Percentiles rank a stretch among this genome's conserved stretches.
Conservation (phyloP, 306 rosid species). For the Malus sieversii region DNA sequence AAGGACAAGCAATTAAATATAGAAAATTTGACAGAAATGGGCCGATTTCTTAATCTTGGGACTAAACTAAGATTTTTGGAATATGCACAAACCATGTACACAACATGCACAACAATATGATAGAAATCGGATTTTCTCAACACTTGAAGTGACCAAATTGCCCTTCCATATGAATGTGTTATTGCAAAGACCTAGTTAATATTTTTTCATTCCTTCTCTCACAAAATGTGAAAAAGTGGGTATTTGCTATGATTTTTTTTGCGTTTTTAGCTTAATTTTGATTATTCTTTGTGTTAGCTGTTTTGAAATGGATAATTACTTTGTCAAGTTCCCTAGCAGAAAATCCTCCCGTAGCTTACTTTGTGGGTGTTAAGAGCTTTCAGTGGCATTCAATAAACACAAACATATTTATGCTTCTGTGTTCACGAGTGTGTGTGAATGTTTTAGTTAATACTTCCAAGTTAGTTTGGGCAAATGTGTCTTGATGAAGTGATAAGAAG, state of each 20-base stretch:
- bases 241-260: neutral
- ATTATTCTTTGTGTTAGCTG: neutral
- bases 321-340: neutral
- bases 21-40: too few species aligned
- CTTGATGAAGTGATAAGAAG: conserved; percentile 88
- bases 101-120: too few species aligned
- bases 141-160: too few species aligned
- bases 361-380: neutral
- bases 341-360: neutral
- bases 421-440: neutral
- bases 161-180: too few species aligned
- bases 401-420: neutral
- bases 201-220: neutral
- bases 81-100: too few species aligned
- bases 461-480: conserved; percentile 6
- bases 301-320: neutral
- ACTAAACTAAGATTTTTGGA: too few species aligned
- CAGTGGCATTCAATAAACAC: neutral
- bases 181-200: too few species aligned
- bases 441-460: neutral
- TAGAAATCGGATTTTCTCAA: too few species aligned
- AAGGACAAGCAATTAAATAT: too few species aligned
- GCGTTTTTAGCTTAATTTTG: neutral
- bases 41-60: too few species aligned
- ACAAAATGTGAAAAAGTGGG: neutral